Conservation (phyloP, 345 rosid species). For the Ailanthus altissimus region DNA sequence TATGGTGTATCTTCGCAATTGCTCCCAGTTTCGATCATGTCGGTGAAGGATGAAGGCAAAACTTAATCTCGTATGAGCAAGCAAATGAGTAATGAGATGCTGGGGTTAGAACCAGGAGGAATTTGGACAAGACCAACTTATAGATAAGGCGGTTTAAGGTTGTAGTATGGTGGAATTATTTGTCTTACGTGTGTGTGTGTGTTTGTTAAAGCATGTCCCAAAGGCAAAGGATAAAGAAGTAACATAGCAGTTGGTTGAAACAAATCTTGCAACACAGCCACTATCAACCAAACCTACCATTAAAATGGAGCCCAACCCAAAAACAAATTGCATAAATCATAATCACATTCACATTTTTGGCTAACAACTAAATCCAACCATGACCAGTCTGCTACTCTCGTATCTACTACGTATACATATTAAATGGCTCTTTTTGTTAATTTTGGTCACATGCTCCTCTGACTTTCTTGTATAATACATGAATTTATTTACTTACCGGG, state of each 20-base stretch:
- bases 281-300: background rate
- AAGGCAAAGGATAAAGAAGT: background rate
- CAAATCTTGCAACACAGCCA: background rate
- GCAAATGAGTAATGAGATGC: too few species aligned
- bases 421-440: too few species aligned
- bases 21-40: too few species aligned
- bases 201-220: background rate
- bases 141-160: background rate
- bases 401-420: background rate
- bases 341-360: background rate
- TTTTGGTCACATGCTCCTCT: background rate
- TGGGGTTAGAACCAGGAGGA: background rate
- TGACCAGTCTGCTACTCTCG: background rate
- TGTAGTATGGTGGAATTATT: background rate
- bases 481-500: too few species aligned
- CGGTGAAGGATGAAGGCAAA: too few species aligned
- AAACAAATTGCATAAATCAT: background rate
- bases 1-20: too few species aligned
- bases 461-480: too few species aligned
- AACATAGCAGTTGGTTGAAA: constrained; percentile 1
- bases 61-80: too few species aligned
- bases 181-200: background rate
- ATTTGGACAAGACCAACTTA: background rate
- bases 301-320: background rate
- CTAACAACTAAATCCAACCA: background rate